phyloP scores from a whole-genome alignment of 371 early-diverging fungal genomes.

The Coelomomyces lativittatus region DNA sequence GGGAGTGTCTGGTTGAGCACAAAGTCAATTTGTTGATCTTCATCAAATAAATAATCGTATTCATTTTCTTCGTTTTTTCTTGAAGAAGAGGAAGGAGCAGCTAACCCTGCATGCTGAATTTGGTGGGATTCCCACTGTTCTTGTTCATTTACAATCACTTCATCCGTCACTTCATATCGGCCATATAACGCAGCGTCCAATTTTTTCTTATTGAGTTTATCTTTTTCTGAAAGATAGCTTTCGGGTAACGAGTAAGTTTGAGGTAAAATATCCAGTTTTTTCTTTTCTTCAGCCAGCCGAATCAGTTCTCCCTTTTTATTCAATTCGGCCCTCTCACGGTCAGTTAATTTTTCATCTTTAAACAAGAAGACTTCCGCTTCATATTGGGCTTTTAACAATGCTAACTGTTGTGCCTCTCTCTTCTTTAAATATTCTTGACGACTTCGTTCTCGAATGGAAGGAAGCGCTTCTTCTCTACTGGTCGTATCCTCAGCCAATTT shows the following conservation, averaged over 20 bases:
- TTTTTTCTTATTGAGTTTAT: slow-evolving; percentile 78
- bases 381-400: slow-evolving; percentile 54
- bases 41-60: slow-evolving; percentile 87
- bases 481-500: slow-evolving; percentile 65
- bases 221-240: slow-evolving; percentile 77
- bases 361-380: slow-evolving; percentile 76
- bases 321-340: slow-evolving; percentile 50
- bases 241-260: slow-evolving; percentile 88
- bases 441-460: slow-evolving; percentile 58
- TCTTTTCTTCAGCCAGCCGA: slow-evolving; percentile 61
- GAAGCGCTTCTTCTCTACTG: slow-evolving; percentile 33
- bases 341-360: slow-evolving; percentile 50
- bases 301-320: slow-evolving; percentile 68
- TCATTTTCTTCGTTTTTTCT: slow-evolving; percentile 24
- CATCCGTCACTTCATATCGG: slow-evolving; percentile 54
- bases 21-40: slow-evolving; percentile 76
- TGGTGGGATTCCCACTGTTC: slow-evolving; percentile 83
- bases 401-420: slow-evolving; percentile 64
- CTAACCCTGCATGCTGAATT: slow-evolving; percentile 41
- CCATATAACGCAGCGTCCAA: slow-evolving; percentile 66
- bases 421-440: slow-evolving; percentile 75
- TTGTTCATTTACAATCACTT: slow-evolving; percentile 63
- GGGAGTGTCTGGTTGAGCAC: slow-evolving; percentile 54
- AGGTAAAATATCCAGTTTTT: slow-evolving; percentile 44
- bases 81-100: slow-evolving; percentile 8